Percentiles rank a stretch among this genome's conserved stretches.
Evolutionary conservation across 1,284 basidiomycete genomes (phyloP).

Genomic region (Ceratobasidium sp.): DNA sequence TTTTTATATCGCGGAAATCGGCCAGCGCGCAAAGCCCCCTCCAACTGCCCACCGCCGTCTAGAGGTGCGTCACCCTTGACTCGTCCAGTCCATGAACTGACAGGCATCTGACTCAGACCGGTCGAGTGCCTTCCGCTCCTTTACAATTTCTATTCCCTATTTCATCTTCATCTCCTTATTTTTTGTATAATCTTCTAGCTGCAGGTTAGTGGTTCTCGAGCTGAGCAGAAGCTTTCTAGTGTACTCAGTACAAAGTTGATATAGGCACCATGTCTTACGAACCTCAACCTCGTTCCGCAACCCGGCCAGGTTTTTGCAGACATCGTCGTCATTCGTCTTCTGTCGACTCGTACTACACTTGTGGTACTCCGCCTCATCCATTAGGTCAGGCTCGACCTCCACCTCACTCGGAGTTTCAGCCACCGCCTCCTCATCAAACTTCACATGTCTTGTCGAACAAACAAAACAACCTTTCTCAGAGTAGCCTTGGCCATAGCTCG

Average conservation of each 20-base stretch:
- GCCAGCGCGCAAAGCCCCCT: neutral
- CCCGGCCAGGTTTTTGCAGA: neutral
- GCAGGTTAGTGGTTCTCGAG: neutral
- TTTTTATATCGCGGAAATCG: neutral
- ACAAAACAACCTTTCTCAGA: slow-evolving; percentile 2
- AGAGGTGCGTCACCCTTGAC: neutral
- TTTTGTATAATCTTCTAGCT: slow-evolving; percentile 9
- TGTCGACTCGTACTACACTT: slow-evolving; percentile 4
- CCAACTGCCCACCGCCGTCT: slow-evolving; percentile 12
- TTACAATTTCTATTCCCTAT: neutral
- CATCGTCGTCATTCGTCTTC: neutral
- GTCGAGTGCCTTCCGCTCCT: slow-evolving; percentile 13
- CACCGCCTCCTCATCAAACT: neutral
- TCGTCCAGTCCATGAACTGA: neutral
- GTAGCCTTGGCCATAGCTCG: slow-evolving; percentile 16
- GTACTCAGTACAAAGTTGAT: neutral
- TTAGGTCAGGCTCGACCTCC: neutral
- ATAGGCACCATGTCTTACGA: neutral
- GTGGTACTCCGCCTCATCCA: neutral
- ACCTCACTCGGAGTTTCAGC: neutral
- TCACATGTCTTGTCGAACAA: neutral
- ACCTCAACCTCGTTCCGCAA: neutral
- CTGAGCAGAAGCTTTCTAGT: no score
- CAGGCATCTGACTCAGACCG: neutral
- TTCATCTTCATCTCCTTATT: neutral